Percentiles rank a stretch among this genome's conserved stretches.
These are phyloP conservation scores for Colletotrichum navitas DNA, from an alignment of 2,329 filamentous ascomycete genomes.

Conservation along the genomic window DNA sequence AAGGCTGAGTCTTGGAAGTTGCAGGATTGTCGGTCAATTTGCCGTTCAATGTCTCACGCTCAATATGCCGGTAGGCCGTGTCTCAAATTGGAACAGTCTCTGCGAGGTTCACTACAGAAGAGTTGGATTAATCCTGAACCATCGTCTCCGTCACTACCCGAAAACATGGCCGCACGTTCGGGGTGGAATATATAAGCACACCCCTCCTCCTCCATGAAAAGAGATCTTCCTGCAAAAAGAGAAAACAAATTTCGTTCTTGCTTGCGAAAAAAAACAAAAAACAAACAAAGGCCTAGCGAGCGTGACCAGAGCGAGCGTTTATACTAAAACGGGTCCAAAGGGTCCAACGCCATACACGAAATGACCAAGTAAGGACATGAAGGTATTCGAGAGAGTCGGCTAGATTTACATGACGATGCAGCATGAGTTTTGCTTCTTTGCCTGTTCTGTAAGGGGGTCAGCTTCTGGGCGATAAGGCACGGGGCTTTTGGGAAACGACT, in stretches of 20 bases:
- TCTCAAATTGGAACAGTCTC: constrained; percentile 1
- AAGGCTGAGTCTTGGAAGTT: not conserved
- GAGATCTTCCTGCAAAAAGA: constrained; percentile 6
- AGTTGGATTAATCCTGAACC: constrained; percentile 36
- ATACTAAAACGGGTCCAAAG: constrained; percentile 37
- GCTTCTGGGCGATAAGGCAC: not conserved
- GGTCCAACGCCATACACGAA: constrained; percentile 48
- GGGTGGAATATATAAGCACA: constrained; percentile 26
- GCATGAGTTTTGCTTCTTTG: constrained; percentile 86
- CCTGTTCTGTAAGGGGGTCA: constrained; percentile 62
- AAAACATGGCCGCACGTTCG: constrained; percentile 8
- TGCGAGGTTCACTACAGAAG: not conserved
- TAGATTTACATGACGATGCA: constrained; percentile 74
- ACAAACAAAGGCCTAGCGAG: constrained; percentile 16
- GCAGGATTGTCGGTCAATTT: not conserved
- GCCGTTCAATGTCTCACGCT: not conserved
- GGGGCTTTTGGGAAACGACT: constrained; percentile 47
- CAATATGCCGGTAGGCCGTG: not conserved
- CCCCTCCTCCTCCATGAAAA: not conserved
- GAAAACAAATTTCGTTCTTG: constrained; percentile 12
- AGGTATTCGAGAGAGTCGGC: not conserved
- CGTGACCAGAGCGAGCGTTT: constrained; percentile 33
- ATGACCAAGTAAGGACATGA: constrained; percentile 20
- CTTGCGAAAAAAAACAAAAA: constrained; percentile 4
- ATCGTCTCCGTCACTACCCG: constrained; percentile 2